These are phyloP conservation scores for Puccinellia tenuiflora DNA, from an alignment of 176 grass and related monocot genomes.

Conservation along the genomic window DNA sequence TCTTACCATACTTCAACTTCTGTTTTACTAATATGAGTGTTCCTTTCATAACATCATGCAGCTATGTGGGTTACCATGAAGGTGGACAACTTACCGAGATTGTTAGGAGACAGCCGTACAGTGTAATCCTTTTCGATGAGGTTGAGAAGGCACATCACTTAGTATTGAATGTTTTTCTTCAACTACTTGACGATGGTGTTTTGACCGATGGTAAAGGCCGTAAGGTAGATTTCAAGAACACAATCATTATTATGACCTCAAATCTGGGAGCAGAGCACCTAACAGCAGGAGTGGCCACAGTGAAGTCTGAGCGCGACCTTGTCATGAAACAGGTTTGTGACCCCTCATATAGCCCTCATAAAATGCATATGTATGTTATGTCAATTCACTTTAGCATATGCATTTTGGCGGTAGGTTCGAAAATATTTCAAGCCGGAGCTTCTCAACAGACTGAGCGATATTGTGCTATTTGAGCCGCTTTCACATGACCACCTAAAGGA, in stretches of 20 bases:
- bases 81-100: constrained; percentile 26
- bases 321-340: too few relatives aligned
- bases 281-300: neutral
- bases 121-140: constrained; percentile 34
- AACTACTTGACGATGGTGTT: constrained; percentile 27
- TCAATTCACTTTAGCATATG: neutral
- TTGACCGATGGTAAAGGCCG: constrained; percentile 31
- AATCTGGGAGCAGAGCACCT: constrained; percentile 32
- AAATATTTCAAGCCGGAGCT: neutral
- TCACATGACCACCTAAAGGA: neutral
- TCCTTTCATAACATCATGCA: neutral
- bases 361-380: too few relatives aligned
- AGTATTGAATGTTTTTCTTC: neutral
- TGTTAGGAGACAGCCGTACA: constrained; percentile 17
- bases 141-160: neutral
- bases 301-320: too few relatives aligned
- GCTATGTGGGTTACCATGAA: neutral
- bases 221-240: constrained; percentile 34
- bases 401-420: neutral
- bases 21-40: neutral
- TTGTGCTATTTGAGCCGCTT: constrained; percentile 33
- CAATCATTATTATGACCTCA: constrained; percentile 38
- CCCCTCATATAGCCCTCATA: too few relatives aligned
- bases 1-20: neutral
- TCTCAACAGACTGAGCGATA: constrained; percentile 22